A percentile compares a stretch with the other conserved stretches of the same genome.
Evolutionary conservation across 2,329 filamentous ascomycete species (phyloP).

Genomic region (Neofusicoccum cordaticola): DNA sequence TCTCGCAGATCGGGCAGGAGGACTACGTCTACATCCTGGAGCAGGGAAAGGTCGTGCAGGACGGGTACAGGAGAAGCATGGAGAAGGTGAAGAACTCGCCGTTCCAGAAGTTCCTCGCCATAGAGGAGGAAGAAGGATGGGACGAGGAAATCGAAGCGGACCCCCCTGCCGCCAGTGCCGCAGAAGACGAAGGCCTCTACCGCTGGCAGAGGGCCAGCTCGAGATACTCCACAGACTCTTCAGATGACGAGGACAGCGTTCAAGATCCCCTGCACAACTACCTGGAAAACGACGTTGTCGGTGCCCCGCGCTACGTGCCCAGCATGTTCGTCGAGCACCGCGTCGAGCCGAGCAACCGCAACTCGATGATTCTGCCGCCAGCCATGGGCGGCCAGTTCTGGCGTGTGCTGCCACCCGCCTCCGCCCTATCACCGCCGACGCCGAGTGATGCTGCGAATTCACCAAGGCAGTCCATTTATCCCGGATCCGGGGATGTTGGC

Average conservation of each 20-base stretch:
- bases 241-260: not conserved
- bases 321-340: constrained; percentile 14
- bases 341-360: constrained; percentile 7
- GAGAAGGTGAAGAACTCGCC: constrained; percentile 44
- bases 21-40: constrained; percentile 84
- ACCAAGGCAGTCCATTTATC: not conserved
- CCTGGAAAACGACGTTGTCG: not conserved
- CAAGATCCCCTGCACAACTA: constrained; percentile 8
- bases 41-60: constrained; percentile 63
- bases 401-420: not conserved
- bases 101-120: constrained; percentile 42
- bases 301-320: not conserved
- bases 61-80: constrained; percentile 63
- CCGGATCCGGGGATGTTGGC: not conserved
- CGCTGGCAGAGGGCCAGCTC: not conserved
- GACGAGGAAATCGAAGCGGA: not conserved
- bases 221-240: not conserved
- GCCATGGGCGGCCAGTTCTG: not conserved
- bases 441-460: not conserved
- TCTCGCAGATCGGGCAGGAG: constrained; percentile 66
- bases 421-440: not conserved
- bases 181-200: not conserved
- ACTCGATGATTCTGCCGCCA: constrained; percentile 15
- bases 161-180: not conserved
- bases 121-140: not conserved